A percentile compares a stretch with the other conserved stretches of the same genome.
Evolutionary conservation across 2,329 filamentous ascomycete species (phyloP).

Genomic region (Coniochaeta pulveracea): DNA sequence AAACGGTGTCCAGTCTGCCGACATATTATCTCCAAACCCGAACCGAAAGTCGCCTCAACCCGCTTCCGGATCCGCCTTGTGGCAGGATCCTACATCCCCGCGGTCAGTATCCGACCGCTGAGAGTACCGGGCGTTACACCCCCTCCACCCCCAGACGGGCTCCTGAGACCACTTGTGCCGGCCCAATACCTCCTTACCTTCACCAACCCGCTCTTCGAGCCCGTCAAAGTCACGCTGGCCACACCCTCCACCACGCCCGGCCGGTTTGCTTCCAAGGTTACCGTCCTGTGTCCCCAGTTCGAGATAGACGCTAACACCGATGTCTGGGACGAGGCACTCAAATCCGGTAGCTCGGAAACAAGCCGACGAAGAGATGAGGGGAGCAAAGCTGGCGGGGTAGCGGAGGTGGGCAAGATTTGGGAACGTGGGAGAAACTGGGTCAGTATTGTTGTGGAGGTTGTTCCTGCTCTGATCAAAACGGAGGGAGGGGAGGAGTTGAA

Average conservation of each 20-base stretch:
- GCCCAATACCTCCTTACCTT: slow-evolving; percentile 82
- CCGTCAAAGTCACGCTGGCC: slow-evolving; percentile 75
- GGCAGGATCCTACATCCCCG: slow-evolving; percentile 79
- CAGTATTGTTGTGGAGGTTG: slow-evolving; percentile 82
- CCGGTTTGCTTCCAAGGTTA: slow-evolving; percentile 67
- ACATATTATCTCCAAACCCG: slow-evolving; percentile 90
- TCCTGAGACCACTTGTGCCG: slow-evolving; percentile 47
- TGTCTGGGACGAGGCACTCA: slow-evolving; percentile 78
- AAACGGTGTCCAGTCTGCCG: slow-evolving; percentile 89
- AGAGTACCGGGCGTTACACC: slow-evolving; percentile 15
- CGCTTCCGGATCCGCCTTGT: slow-evolving; percentile 89
- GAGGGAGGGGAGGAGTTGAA: slow-evolving; percentile 29
- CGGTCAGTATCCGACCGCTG: slow-evolving; percentile 60
- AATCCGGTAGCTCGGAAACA: slow-evolving; percentile 25
- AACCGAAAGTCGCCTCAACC: slow-evolving; percentile 78
- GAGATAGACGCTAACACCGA: slow-evolving; percentile 88
- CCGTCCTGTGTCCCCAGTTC: slow-evolving; percentile 88
- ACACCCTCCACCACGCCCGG: slow-evolving; percentile 73
- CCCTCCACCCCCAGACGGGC: slow-evolving; percentile 10
- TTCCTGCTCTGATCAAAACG: slow-evolving; percentile 45
- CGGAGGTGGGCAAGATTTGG: slow-evolving; percentile 90
- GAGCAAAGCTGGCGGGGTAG: slow-evolving; percentile 12
- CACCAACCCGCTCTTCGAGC: slow-evolving; percentile 89
- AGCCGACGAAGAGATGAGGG: slow-evolving; percentile 1
- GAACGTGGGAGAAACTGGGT: slow-evolving; percentile 91